These are phyloP conservation scores for Phyllosticta capitalensis DNA, from an alignment of 2,329 filamentous ascomycete genomes.

Conservation along the genomic window DNA sequence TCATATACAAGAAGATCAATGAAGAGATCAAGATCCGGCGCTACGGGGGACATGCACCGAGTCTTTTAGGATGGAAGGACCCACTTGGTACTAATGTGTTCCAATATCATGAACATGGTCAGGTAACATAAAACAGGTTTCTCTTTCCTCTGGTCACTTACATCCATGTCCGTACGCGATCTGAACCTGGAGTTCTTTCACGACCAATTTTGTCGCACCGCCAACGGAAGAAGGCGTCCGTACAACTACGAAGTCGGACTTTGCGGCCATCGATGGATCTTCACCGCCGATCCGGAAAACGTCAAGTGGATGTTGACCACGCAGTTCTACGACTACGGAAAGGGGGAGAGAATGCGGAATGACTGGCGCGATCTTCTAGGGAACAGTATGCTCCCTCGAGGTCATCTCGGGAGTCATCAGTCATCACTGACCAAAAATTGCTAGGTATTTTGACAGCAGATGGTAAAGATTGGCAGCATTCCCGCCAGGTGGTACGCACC, in stretches of 20 bases:
- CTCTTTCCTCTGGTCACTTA: not conserved
- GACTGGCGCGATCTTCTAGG: slow-evolving; percentile 34
- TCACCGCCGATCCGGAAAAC: slow-evolving; percentile 20
- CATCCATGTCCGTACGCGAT: not conserved
- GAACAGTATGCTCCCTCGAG: slow-evolving; percentile 12
- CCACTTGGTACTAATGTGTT: not conserved
- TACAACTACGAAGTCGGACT: not conserved
- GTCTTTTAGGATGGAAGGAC: not conserved
- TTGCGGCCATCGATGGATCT: not conserved
- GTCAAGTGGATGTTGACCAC: slow-evolving; percentile 18
- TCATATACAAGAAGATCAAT: not conserved
- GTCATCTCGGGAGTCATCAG: not conserved
- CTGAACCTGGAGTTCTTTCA: not conserved
- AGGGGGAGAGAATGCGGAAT: slow-evolving; percentile 13
- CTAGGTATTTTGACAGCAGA: slow-evolving; percentile 33
- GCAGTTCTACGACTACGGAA: slow-evolving; percentile 14
- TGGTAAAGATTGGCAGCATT: slow-evolving; percentile 32
- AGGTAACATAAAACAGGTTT: not conserved
- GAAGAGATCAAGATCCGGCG: not conserved
- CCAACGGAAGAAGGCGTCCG: not conserved
- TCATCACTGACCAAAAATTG: not conserved
- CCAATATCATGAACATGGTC: not conserved
- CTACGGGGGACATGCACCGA: not conserved
- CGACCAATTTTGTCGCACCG: not conserved
- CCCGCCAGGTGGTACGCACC: slow-evolving; percentile 39